These are phyloP conservation scores for Beta vulgaris DNA, from an alignment of 148 eudicot species.

Conservation along the genomic window DNA sequence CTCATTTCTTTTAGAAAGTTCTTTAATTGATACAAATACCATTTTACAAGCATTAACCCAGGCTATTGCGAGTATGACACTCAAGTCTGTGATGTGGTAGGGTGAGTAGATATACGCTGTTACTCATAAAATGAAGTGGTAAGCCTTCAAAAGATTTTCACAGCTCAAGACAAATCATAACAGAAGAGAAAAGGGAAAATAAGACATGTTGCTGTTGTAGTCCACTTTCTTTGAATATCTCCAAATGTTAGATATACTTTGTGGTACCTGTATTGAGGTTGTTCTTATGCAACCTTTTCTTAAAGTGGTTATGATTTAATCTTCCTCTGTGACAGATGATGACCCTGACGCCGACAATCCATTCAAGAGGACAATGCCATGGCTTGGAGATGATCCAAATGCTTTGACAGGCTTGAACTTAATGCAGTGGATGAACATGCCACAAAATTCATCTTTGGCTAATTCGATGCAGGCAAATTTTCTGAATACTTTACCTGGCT, in stretches of 20 bases:
- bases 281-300: background rate
- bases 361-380: conserved; percentile 87
- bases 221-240: background rate
- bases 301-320: background rate
- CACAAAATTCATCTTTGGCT: conserved; percentile 57
- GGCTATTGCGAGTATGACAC: background rate
- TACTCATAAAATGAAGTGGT: background rate
- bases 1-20: background rate
- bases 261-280: background rate
- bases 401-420: conserved; percentile 68
- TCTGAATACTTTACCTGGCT: conserved; percentile 50
- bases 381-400: conserved; percentile 82
- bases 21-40: background rate
- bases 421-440: conserved; percentile 96
- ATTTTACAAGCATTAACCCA: background rate
- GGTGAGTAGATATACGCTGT: background rate
- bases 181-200: background rate
- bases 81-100: background rate
- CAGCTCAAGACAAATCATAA: background rate
- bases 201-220: background rate
- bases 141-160: background rate
- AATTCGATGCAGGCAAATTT: conserved; percentile 61
- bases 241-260: background rate
- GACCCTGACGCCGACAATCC: conserved; percentile 62
- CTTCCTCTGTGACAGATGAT: conserved; percentile 50